Evolutionary conservation across 1,139 yeast genomes (phyloP).

Genomic region (Hemisphaericaspora xylofermentans): DNA sequence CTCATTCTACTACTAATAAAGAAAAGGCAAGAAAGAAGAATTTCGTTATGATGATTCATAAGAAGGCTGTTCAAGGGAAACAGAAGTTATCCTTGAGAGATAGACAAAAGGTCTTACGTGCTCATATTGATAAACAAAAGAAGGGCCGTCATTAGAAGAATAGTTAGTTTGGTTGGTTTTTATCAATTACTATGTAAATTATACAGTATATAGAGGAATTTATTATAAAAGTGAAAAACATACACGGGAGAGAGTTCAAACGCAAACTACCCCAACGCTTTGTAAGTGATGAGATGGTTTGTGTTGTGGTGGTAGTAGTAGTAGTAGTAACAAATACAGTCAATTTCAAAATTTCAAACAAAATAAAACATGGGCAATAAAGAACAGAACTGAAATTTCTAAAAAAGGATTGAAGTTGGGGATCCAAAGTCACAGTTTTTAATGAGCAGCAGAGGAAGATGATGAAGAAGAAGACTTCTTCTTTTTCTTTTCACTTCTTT

Average conservation of each 20-base stretch:
- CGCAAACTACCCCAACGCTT: too few relatives aligned
- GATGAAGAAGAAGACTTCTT: conserved; percentile 16
- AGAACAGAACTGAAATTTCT: conserved; percentile 1
- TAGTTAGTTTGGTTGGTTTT: background rate
- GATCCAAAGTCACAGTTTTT: background rate
- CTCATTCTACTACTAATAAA: conserved; percentile 89
- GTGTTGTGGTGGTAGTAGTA: too few relatives aligned
- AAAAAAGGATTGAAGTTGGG: background rate
- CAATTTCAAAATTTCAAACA: background rate
- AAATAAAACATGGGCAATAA: background rate
- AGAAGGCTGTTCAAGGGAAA: conserved; percentile 90
- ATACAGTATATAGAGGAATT: conserved; percentile 1
- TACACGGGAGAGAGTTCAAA: background rate
- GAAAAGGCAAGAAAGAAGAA: conserved; percentile 98
- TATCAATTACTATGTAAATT: background rate
- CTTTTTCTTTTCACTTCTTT: conserved; percentile 18
- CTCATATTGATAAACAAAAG: conserved; percentile 87
- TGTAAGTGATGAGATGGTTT: too few relatives aligned
- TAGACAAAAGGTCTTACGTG: conserved; percentile 79
- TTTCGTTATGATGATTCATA: conserved; percentile 97
- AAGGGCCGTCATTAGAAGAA: conserved; percentile 60
- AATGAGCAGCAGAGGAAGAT: conserved; percentile 1
- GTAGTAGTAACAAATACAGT: background rate
- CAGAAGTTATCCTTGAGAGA: conserved; percentile 87
- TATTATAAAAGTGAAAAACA: background rate